A percentile compares a stretch with the other conserved stretches of the same genome.
phyloP scores from a whole-genome alignment of 257 asterid genomes.

The Salvia splendens region DNA sequence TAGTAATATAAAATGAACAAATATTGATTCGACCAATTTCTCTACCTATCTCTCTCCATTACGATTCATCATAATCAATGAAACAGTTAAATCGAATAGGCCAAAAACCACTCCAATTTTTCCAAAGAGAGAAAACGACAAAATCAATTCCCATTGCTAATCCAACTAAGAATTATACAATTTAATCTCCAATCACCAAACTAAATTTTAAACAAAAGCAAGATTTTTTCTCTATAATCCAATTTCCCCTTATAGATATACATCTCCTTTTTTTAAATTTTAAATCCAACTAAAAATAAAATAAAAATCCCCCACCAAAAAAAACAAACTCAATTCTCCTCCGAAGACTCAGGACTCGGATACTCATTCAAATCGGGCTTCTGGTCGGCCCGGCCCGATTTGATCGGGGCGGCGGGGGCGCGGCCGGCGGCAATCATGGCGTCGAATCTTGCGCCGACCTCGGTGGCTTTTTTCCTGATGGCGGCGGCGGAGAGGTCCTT shows the following conservation, averaged over 20 bases:
- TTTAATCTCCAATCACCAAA: neutral
- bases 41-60: neutral
- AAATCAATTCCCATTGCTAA: no score
- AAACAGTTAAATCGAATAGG: conserved; percentile 20
- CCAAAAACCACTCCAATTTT: no score
- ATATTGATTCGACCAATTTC: neutral
- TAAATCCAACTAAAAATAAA: neutral
- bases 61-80: conserved; percentile 16
- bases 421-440: conserved; percentile 32
- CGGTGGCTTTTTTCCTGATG: conserved; percentile 52
- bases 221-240: conserved; percentile 5
- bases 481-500: conserved; percentile 46
- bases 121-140: no score
- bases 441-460: conserved; percentile 53
- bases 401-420: neutral
- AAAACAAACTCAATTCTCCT: conserved; percentile 32
- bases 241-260: conserved; percentile 24
- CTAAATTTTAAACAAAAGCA: neutral
- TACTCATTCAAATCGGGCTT: conserved; percentile 47
- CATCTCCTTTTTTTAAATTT: conserved; percentile 1
- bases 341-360: conserved; percentile 42
- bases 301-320: neutral
- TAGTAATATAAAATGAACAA: neutral
- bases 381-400: neutral
- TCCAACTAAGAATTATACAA: no score